These are phyloP conservation scores for Termitomyces sp. DNA, from an alignment of 768 basidiomycete species.

Conservation along the genomic window DNA sequence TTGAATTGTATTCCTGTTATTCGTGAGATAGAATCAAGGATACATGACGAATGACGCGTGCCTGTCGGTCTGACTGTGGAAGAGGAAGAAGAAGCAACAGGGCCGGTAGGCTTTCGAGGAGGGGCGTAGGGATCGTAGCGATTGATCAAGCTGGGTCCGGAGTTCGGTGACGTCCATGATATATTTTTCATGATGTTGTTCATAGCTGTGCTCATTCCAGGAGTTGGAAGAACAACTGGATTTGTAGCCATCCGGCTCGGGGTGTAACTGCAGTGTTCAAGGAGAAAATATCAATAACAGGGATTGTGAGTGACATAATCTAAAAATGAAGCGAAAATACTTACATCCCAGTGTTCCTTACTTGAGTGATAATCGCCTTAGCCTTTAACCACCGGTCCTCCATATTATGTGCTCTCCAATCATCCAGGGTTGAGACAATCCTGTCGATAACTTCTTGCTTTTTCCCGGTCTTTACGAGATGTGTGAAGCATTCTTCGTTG, in stretches of 20 bases:
- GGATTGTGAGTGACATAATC: neutral
- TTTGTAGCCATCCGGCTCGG: constrained; percentile 13
- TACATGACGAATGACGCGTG: constrained; percentile 9
- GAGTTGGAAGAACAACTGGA: constrained; percentile 13
- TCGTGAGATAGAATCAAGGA: constrained; percentile 2
- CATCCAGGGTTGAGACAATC: constrained; percentile 52
- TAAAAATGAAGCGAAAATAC: constrained; percentile 21
- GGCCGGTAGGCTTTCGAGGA: constrained; percentile 38
- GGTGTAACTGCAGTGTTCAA: constrained; percentile 11
- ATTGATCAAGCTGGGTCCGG: constrained; percentile 28
- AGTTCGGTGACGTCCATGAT: constrained; percentile 21
- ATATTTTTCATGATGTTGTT: constrained; percentile 23
- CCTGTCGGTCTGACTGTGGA: constrained; percentile 26
- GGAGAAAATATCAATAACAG: neutral
- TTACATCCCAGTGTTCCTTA: constrained; percentile 62
- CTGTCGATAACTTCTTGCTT: constrained; percentile 86
- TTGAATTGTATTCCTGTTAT: constrained; percentile 66
- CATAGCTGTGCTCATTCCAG: constrained; percentile 16
- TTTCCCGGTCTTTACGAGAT: constrained; percentile 72
- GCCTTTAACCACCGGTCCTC: constrained; percentile 68
- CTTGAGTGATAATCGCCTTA: constrained; percentile 60
- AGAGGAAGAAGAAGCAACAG: constrained; percentile 29
- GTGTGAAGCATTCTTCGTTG: constrained; percentile 70
- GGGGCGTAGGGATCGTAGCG: constrained; percentile 68
- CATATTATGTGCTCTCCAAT: constrained; percentile 50